Conservation (phyloP, 257 asterid genomes). For the Leonotis leonurus region DNA sequence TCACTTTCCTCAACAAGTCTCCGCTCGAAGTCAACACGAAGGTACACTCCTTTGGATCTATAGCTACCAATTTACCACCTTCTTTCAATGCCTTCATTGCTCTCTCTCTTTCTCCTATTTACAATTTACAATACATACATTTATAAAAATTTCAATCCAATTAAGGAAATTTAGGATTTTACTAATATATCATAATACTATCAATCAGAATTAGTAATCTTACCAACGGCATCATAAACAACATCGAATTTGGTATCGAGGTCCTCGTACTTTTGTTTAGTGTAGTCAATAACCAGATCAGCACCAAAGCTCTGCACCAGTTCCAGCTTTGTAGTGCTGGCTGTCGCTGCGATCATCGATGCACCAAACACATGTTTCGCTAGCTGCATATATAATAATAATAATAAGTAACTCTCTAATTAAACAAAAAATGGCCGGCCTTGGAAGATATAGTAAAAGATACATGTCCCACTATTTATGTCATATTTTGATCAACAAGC, state of each 20-base stretch:
- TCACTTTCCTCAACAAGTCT: constrained; percentile 41
- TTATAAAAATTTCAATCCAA: too few species aligned
- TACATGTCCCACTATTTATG: too few species aligned
- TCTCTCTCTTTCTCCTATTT: constrained; percentile 54
- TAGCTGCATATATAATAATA: constrained; percentile 32
- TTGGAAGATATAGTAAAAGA: too few species aligned
- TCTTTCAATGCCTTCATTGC: constrained; percentile 74
- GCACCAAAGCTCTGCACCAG: constrained; percentile 63
- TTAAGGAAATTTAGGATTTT: too few species aligned
- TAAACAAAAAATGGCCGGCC: background rate
- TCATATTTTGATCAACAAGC: too few species aligned
- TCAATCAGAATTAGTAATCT: constrained; percentile 24
- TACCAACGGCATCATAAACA: constrained; percentile 79
- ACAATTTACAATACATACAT: background rate
- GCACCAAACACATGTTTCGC: constrained; percentile 92
- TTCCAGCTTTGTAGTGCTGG: constrained; percentile 62
- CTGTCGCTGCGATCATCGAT: constrained; percentile 66
- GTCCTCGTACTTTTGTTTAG: constrained; percentile 65
- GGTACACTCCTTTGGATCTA: background rate
- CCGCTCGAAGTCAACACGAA: constrained; percentile 24
- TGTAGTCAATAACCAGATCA: constrained; percentile 79
- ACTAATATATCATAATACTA: too few species aligned
- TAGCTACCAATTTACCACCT: constrained; percentile 60
- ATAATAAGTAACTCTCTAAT: too few species aligned
- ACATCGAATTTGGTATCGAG: constrained; percentile 65